Evolutionary conservation across 192 early-diverging fungal genomes (phyloP).

Genomic region (Linnemannia zychae): DNA sequence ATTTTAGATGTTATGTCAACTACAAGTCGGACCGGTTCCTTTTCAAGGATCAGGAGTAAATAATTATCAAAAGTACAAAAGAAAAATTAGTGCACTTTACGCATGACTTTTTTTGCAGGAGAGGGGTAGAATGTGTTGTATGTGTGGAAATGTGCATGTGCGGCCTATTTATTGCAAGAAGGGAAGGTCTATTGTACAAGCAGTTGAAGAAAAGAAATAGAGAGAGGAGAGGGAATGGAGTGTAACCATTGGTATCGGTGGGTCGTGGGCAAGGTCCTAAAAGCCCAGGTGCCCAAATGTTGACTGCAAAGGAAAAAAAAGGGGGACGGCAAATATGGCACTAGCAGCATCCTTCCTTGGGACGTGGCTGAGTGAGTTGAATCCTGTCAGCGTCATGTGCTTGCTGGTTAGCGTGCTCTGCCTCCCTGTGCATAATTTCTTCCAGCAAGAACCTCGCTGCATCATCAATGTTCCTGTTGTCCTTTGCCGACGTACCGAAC

Average conservation of each 20-base stretch:
- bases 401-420: constrained; percentile 44
- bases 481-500: constrained; percentile 76
- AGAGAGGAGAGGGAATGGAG: background rate
- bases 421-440: constrained; percentile 59
- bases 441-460: constrained; percentile 63
- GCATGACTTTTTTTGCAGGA: too few relatives aligned
- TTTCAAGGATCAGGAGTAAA: constrained; percentile 4
- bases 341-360: constrained; percentile 40
- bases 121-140: background rate
- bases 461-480: constrained; percentile 71
- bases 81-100: too few relatives aligned
- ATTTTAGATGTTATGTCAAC: constrained; percentile 81
- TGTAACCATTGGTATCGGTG: too few relatives aligned
- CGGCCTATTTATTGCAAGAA: background rate
- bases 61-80: too few relatives aligned
- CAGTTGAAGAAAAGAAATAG: background rate
- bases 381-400: constrained; percentile 17
- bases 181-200: background rate
- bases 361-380: constrained; percentile 24
- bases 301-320: background rate
- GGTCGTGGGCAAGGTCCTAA: too few relatives aligned
- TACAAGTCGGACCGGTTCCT: constrained; percentile 56
- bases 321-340: too few relatives aligned
- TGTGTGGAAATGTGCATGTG: background rate
- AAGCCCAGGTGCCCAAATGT: background rate